A percentile compares a stretch with the other conserved stretches of the same genome.
These are phyloP conservation scores for Kluyveromyces nonfermentans DNA, from an alignment of 805 yeast genomes.

Conservation along the genomic window DNA sequence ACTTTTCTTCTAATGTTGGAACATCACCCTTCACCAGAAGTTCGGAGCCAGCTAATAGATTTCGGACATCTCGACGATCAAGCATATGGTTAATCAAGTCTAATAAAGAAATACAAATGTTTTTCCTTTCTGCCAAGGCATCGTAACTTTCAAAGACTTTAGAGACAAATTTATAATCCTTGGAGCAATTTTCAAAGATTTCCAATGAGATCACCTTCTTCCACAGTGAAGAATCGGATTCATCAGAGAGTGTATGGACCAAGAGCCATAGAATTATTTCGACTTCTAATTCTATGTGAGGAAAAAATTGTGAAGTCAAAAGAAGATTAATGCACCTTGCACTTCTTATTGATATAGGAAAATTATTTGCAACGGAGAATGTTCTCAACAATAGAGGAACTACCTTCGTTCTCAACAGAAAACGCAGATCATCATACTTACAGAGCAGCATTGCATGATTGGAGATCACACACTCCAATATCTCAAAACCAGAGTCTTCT, in stretches of 20 bases:
- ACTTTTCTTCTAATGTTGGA: constrained; percentile 34
- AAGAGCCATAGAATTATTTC: constrained; percentile 72
- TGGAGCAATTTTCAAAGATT: constrained; percentile 49
- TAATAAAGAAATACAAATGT: constrained; percentile 50
- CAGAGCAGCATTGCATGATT: constrained; percentile 37
- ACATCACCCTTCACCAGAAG: constrained; percentile 25
- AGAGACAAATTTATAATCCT: constrained; percentile 44
- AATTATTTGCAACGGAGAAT: constrained; percentile 43
- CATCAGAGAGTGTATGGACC: constrained; percentile 59
- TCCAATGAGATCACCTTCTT: constrained; percentile 67
- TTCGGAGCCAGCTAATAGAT: constrained; percentile 28
- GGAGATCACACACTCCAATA: constrained; percentile 67
- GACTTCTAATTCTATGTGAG: constrained; percentile 59
- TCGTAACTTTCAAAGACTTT: constrained; percentile 58
- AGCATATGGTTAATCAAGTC: constrained; percentile 33
- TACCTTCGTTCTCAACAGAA: constrained; percentile 53
- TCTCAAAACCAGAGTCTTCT: constrained; percentile 67
- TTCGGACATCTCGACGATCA: constrained; percentile 20
- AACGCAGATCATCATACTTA: constrained; percentile 59
- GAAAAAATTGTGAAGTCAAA: constrained; percentile 47
- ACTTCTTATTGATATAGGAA: constrained; percentile 65
- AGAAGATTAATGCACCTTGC: constrained; percentile 60
- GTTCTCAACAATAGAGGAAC: constrained; percentile 69
- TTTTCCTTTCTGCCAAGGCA: constrained; percentile 42
- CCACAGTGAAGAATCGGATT: constrained; percentile 55